phyloP scores from a whole-genome alignment of 2,329 filamentous ascomycete species.

The Scedosporium aurantiacum region DNA sequence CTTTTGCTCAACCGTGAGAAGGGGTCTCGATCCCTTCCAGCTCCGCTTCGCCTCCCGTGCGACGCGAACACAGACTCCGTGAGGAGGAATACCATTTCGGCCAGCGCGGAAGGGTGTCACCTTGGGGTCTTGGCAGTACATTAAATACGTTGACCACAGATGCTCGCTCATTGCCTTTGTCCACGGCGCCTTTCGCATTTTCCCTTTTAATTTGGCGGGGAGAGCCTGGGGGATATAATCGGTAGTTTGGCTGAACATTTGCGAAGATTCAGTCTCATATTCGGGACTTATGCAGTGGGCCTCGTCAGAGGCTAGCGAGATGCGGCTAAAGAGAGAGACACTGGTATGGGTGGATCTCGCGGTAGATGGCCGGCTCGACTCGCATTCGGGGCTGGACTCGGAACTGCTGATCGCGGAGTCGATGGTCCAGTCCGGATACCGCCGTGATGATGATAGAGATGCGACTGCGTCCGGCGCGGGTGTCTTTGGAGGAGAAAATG shows the following conservation, averaged over 20 bases:
- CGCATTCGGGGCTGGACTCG: slow-evolving; percentile 47
- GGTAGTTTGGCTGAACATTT: neutral
- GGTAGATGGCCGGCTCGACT: slow-evolving; percentile 49
- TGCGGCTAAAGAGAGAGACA: slow-evolving; percentile 44
- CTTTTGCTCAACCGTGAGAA: slow-evolving; percentile 22
- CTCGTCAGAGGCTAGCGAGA: slow-evolving; percentile 46
- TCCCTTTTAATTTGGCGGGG: slow-evolving; percentile 13
- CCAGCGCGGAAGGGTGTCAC: slow-evolving; percentile 55
- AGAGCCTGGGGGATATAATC: neutral
- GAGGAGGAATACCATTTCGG: slow-evolving; percentile 52
- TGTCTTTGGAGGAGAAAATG: slow-evolving; percentile 48
- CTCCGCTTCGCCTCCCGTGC: slow-evolving; percentile 55
- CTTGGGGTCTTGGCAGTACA: slow-evolving; percentile 56
- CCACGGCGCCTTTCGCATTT: slow-evolving; percentile 45
- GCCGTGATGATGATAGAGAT: slow-evolving; percentile 30
- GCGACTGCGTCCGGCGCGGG: slow-evolving; percentile 38
- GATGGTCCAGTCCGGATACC: slow-evolving; percentile 48
- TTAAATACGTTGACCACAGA: slow-evolving; percentile 53
- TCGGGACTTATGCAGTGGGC: slow-evolving; percentile 41
- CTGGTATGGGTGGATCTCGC: slow-evolving; percentile 49
- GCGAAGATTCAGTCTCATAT: slow-evolving; percentile 7
- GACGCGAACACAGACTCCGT: slow-evolving; percentile 53
- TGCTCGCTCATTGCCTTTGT: slow-evolving; percentile 55
- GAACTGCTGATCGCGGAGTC: slow-evolving; percentile 45
- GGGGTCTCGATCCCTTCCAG: slow-evolving; percentile 50